phyloP scores from a whole-genome alignment of 225 moss, liverwort and hornwort genomes.

The Polytrichum commune region DNA sequence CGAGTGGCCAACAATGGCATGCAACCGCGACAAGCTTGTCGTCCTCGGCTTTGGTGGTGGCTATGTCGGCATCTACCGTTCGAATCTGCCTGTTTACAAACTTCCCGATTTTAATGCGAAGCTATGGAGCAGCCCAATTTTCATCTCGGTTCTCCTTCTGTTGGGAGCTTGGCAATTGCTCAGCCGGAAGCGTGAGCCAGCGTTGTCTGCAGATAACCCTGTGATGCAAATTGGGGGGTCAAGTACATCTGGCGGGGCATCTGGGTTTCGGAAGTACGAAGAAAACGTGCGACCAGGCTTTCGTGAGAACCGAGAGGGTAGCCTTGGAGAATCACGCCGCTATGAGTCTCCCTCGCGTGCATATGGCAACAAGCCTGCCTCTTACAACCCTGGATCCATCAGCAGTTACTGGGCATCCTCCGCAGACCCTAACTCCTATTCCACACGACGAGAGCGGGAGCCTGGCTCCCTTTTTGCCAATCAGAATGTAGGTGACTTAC shows the following conservation, averaged over 20 bases:
- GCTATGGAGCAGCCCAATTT: slow-evolving; percentile 79
- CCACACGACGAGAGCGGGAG: slow-evolving; percentile 48
- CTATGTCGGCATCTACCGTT: slow-evolving; percentile 83
- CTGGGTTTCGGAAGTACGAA: slow-evolving; percentile 26
- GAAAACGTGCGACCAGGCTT: slow-evolving; percentile 26
- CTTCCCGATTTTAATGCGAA: slow-evolving; percentile 72
- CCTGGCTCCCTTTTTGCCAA: slow-evolving; percentile 58
- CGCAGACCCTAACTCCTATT: slow-evolving; percentile 49
- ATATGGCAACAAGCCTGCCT: slow-evolving; percentile 42
- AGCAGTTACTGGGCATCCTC: slow-evolving; percentile 47
- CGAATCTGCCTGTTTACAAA: slow-evolving; percentile 66
- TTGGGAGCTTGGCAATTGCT: slow-evolving; percentile 71
- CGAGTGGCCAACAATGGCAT: slow-evolving; percentile 73
- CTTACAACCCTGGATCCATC: slow-evolving; percentile 57
- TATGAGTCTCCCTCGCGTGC: slow-evolving; percentile 60
- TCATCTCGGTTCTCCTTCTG: slow-evolving; percentile 61
- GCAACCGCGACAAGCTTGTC: slow-evolving; percentile 81
- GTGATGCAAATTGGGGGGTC: slow-evolving; percentile 43
- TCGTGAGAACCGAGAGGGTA: slow-evolving; percentile 49
- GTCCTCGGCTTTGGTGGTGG: slow-evolving; percentile 82
- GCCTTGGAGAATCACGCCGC: slow-evolving; percentile 43
- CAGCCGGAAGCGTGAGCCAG: slow-evolving; percentile 57
- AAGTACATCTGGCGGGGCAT: slow-evolving; percentile 11
- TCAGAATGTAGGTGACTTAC: slow-evolving; percentile 62
- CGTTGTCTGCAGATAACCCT: slow-evolving; percentile 22